phyloP scores from a whole-genome alignment of 371 early-diverging fungal genomes.

The Conidiobolus incongruus region DNA sequence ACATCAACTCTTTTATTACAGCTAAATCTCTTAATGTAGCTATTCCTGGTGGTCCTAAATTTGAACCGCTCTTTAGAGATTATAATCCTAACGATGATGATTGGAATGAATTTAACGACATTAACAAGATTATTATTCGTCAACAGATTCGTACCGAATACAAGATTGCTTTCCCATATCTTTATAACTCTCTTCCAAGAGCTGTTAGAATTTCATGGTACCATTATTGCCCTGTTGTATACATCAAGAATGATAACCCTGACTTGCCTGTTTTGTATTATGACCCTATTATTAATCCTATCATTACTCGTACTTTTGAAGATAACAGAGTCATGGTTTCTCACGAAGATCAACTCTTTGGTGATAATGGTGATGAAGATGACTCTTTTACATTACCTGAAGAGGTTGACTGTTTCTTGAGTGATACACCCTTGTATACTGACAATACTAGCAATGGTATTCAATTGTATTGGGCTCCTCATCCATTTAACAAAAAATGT shows the following conservation, averaged over 20 bases:
- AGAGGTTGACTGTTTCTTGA: conserved; percentile 67
- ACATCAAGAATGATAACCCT: conserved; percentile 76
- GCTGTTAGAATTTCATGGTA: conserved; percentile 82
- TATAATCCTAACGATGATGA: conserved; percentile 86
- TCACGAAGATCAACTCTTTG: conserved; percentile 76
- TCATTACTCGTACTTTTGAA: conserved; percentile 50
- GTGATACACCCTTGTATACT: conserved; percentile 51
- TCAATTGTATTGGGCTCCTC: conserved; percentile 91
- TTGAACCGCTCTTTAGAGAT: conserved; percentile 90
- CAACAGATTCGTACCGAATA: conserved; percentile 95
- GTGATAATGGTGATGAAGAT: conserved; percentile 43
- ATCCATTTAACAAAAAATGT: conserved; percentile 85
- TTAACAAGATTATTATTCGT: conserved; percentile 96
- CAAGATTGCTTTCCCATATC: conserved; percentile 92
- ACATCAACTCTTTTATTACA: conserved; percentile 82
- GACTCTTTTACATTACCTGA: conserved; percentile 54
- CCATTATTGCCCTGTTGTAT: conserved; percentile 78
- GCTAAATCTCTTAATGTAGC: conserved; percentile 95
- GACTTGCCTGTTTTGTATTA: conserved; percentile 93
- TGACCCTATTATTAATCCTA: conserved; percentile 92
- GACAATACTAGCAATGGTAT: conserved; percentile 85
- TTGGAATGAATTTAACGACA: conserved; percentile 99
- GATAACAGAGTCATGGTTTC: conserved; percentile 21
- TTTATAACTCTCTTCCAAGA: conserved; percentile 91
- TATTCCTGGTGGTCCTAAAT: conserved; percentile 97